Evolutionary conservation across 768 basidiomycete species (phyloP), one percentile per base, ranked within the genome.

Genomic region (Russula compacta): DNA sequence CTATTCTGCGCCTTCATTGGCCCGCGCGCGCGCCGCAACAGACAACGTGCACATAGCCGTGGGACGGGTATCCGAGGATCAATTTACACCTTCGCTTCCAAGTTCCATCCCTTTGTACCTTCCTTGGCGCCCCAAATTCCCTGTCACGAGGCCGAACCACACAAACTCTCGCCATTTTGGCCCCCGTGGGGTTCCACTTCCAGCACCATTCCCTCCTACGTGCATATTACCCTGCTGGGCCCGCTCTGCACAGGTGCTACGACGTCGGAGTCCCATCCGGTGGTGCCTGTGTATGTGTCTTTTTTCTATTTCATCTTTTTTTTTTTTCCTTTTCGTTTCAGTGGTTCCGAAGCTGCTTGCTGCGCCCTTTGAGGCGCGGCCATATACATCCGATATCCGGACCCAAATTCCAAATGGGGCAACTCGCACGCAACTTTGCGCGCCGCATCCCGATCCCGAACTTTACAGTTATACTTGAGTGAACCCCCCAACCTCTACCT

Each of bases 51-150:
- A 53, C 12, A 4, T 33, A 15, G 53, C 59, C 43, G 35, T 33
- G 32, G 19, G 17, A 46, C 40, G 32, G 48, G 48, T 39, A 53
- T 39, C 58, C 58, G 58, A 59, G 58, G 58, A 59, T 59, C 58
- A 59, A 53, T 46, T 36, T 43, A 21, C 4, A 9, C 42, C 56
- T 47, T 58, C 40, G 21, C 57, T 36, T 61, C 40, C n/a, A n/a
- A n/a, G n/a, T n/a, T n/a, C n/a, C n/a, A n/a, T n/a, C n/a, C n/a
- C n/a, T n/a, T n/a, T n/a, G n/a, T n/a, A n/a, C 61, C 50, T 59
- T 60, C 59, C 58, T 36, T 44, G 24, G 14, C n/a, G 29, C 29
- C 47, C 29, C 48, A 49, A 49, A 21, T 24, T 24, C 32, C 39
- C 33, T 3, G 21, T 58, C 57, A 58, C 57, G 49, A 51, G 57